Evolutionary conservation across 495 filamentous ascomycete genomes (phyloP).

Genomic region (Penicillium coffeae): DNA sequence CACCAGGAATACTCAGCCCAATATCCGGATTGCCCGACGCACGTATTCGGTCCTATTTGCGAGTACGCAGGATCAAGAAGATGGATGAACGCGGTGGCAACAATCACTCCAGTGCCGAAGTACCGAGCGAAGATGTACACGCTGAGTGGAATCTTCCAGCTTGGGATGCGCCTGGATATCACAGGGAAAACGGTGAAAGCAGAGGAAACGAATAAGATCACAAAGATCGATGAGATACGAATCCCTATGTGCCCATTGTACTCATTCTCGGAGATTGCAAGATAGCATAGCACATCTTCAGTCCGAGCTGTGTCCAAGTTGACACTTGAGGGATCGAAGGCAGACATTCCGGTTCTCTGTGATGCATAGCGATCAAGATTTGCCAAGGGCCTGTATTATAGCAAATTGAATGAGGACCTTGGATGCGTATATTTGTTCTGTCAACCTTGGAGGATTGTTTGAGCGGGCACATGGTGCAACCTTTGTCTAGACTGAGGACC

Average conservation of each 20-base stretch:
- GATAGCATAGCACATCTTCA: constrained; percentile 33
- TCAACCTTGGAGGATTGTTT: neutral
- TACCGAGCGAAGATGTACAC: constrained; percentile 70
- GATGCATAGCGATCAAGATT: neutral
- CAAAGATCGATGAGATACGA: constrained; percentile 40
- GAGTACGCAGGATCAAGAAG: constrained; percentile 51
- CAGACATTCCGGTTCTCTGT: constrained; percentile 5
- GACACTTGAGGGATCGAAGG: constrained; percentile 31
- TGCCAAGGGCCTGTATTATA: constrained; percentile 1
- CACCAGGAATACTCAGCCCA: constrained; percentile 44
- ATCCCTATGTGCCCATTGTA: constrained; percentile 40
- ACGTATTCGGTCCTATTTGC: constrained; percentile 48
- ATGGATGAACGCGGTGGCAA: constrained; percentile 63
- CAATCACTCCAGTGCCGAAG: constrained; percentile 67
- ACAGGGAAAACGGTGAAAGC: constrained; percentile 59
- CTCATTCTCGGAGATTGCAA: constrained; percentile 28
- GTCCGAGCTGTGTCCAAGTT: constrained; percentile 29
- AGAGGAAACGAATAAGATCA: constrained; percentile 33
- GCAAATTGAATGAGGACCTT: constrained; percentile 4
- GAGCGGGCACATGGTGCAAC: neutral
- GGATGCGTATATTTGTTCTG: neutral
- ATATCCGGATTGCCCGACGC: constrained; percentile 46
- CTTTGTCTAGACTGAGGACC: neutral
- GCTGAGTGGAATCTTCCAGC: constrained; percentile 54
- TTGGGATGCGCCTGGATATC: constrained; percentile 49